Evolutionary conservation across 345 rosid species (phyloP), one percentile per base, ranked within the genome.

Genomic region (Boechera divaricarpa): DNA sequence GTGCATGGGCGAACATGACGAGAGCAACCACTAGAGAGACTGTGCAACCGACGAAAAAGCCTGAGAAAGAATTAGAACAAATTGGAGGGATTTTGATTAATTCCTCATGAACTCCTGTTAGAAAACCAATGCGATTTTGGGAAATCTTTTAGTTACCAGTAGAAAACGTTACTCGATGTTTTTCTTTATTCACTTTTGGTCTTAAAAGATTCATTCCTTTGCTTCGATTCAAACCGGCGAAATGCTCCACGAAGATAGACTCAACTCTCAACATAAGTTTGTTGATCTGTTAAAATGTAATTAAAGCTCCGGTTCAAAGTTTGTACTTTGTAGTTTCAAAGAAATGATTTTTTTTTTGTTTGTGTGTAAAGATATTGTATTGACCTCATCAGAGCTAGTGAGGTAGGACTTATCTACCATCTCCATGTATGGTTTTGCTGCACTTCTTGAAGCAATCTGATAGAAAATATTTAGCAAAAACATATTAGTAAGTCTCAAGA

Each of bases 171-270:
- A 57, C 67, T 32, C 84, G 77, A n/a, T 90, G 93, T 53, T 81
- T 80, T 41, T 88, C 91, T 85, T 62, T 86, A 59, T 78, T 85
- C 1, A 78, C 77, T 79, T 72, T 79, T 53, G 90, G 96, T 82
- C 91, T 86, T 65, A 90, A 81, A 13, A 75, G 65, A 69, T 33
- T 78, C 91, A 87, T 88, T 38, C 89, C 96, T 70, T 87, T 83
- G 29, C 81, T 82, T 58, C 85, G 83, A 79, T 88, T 90, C 21
- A 84, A 79, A 61, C 80, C 79, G 4, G 89, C 56, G 70, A 90
- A 90, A 73, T 90, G 89, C 48, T 90, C 89, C 6, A 86, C 71
- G 81, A 87, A 88, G 35, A 84, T 87, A n/a, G 77, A 77, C 76
- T 90, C 92, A 49, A 84, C 90, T 63, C 89, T 83, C 69, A 81